These are phyloP conservation scores for Paramecium caudatum DNA, from an alignment of 73 alveolate species.

Conservation along the genomic window DNA sequence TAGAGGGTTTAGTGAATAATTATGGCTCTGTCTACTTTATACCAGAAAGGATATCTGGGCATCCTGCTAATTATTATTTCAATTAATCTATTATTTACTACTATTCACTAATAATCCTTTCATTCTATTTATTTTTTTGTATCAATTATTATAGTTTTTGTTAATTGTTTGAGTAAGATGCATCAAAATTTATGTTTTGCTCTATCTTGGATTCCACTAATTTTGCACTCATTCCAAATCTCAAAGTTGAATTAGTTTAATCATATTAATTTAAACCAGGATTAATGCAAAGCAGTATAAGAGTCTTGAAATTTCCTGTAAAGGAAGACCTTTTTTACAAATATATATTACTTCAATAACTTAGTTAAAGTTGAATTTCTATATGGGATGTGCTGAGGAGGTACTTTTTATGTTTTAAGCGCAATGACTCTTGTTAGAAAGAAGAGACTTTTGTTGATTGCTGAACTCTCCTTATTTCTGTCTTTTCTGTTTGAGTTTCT, in stretches of 20 bases:
- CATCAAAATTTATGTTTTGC: constrained; percentile 35
- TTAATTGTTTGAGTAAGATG: constrained; percentile 2
- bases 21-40: not conserved
- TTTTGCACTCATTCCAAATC: constrained; percentile 95
- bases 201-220: constrained; percentile 67
- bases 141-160: constrained; percentile 31
- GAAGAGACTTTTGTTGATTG: constrained; percentile 73
- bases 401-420: constrained; percentile 63
- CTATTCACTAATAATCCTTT: constrained; percentile 6
- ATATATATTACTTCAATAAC: constrained; percentile 57
- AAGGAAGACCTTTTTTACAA: constrained; percentile 38
- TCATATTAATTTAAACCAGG: constrained; percentile 64
- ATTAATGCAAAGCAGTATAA: constrained; percentile 63
- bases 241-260: constrained; percentile 43
- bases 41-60: not conserved
- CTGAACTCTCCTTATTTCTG: constrained; percentile 70
- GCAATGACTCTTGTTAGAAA: constrained; percentile 75
- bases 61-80: not conserved
- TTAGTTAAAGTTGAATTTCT: constrained; percentile 75
- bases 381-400: constrained; percentile 75
- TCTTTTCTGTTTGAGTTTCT: constrained; percentile 49
- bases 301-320: constrained; percentile 71
- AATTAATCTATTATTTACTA: not conserved
- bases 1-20: not conserved
- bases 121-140: not conserved